Evolutionary conservation across 2,329 filamentous ascomycete genomes (phyloP).

Genomic region (Sphaerulina vaccinii): DNA sequence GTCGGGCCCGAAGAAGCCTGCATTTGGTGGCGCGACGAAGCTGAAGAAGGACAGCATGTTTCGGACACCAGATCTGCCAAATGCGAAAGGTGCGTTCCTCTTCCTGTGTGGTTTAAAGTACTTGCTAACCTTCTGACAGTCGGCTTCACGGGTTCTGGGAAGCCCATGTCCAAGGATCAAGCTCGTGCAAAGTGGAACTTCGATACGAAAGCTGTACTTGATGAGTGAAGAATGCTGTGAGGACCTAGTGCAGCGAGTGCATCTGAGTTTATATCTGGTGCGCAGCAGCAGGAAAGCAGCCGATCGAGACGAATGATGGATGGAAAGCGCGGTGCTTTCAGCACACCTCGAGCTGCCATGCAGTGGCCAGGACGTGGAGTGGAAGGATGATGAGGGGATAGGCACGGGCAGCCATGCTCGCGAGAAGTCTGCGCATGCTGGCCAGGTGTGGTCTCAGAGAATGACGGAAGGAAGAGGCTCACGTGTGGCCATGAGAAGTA

Average conservation of each 20-base stretch:
- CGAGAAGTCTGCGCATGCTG: too few relatives aligned
- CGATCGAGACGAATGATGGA: not conserved
- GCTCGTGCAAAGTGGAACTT: slow-evolving; percentile 33
- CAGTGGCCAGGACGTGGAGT: not conserved
- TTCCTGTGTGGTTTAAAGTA: slow-evolving; percentile 7
- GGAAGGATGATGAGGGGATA: not conserved
- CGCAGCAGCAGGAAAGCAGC: not conserved
- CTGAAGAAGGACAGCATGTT: slow-evolving; percentile 35
- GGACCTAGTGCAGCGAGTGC: not conserved
- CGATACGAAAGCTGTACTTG: slow-evolving; percentile 19
- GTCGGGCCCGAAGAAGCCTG: slow-evolving; percentile 54
- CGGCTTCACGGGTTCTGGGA: slow-evolving; percentile 92
- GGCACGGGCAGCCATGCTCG: too few relatives aligned
- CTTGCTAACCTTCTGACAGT: slow-evolving; percentile 55
- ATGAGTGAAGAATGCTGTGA: slow-evolving; percentile 21
- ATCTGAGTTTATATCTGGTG: too few relatives aligned
- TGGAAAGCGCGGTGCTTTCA: not conserved
- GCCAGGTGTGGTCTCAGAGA: not conserved
- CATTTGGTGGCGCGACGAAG: slow-evolving; percentile 23
- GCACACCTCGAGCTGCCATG: not conserved
- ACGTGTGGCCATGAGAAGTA: slow-evolving; percentile 22
- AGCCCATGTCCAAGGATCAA: slow-evolving; percentile 87
- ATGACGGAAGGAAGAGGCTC: not conserved
- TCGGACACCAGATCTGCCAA: slow-evolving; percentile 74
- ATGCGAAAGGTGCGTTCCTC: slow-evolving; percentile 70